Evolutionary conservation across 441 rosid species (phyloP).

Genomic region (Dalechampia spathulata): DNA sequence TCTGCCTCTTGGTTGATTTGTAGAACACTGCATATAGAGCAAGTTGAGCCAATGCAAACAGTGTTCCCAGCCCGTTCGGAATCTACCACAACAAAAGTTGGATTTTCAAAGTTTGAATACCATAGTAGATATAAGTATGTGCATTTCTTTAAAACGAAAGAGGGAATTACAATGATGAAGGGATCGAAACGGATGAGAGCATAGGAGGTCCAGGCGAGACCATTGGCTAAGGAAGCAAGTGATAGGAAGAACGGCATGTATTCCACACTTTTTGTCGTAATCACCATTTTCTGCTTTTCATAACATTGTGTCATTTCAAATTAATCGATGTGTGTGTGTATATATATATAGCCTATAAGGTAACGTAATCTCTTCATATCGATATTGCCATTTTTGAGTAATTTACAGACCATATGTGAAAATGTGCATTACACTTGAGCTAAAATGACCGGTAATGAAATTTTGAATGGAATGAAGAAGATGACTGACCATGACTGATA

Average conservation of each 20-base stretch:
- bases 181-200: conserved; percentile 70
- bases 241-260: conserved; percentile 84
- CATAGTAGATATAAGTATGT: too few species aligned
- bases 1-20: conserved; percentile 39
- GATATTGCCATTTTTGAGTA: too few species aligned
- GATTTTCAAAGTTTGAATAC: too few species aligned
- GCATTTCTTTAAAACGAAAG: too few species aligned
- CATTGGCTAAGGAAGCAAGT: conserved; percentile 58
- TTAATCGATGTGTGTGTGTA: too few species aligned
- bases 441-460: not conserved
- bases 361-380: too few species aligned
- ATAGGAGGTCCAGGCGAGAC: conserved; percentile 62
- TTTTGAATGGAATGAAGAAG: not conserved
- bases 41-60: conserved; percentile 42
- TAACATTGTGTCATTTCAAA: too few species aligned
- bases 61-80: conserved; percentile 50
- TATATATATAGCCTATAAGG: too few species aligned
- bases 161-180: conserved; percentile 48
- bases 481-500: conserved; percentile 66
- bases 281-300: conserved; percentile 75
- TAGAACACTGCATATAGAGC: conserved; percentile 44
- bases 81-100: too few species aligned
- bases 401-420: too few species aligned
- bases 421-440: too few species aligned
- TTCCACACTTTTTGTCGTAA: conserved; percentile 77